Base-by-base conservation (phyloP, 768 basidiomycete species). In the Boletus pseudo-olivaceus region DNA sequence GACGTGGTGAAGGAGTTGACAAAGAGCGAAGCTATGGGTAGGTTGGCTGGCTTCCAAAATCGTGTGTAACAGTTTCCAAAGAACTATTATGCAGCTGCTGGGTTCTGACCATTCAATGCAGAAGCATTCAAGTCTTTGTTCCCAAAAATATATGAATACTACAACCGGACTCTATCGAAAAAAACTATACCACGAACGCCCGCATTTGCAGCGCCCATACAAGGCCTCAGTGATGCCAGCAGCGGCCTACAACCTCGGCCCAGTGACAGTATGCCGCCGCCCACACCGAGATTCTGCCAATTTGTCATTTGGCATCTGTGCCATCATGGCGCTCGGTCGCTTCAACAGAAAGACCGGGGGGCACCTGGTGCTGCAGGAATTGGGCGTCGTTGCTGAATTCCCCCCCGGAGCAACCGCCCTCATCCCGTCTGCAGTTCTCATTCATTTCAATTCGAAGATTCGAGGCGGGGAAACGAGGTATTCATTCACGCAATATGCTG, bases 401-500 rank as follows among this genome's bases (percentile, higher is more conserved):
- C 60, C 54, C 0, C 54, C 51, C 0, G 58, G 53, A 0, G 10
- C 49, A 0, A 61, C 54, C 0, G 23, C 27, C 0, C 37, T 56
- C 0, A 53, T 61, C 1, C 51, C 54, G 0, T 61, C 54, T 0
- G 48, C 51, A 0, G 5, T 56, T 2, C 0, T 61, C 1, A 61
- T 51, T 0, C 58, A 61, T 2, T 48, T 3, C 2, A 61, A 61
- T 3, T 14, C 37, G 0, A 43, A 9, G 0, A n/a, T 61, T 7
- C 5, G 0, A 0, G 14, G 20, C 3, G 41, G 41, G 0, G 47
- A 53, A 9, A 44, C 1, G 0, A 23, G 59, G 29, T 61, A 53
- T 6, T 61, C 40, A 0, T 53, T 61, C n/a, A 61, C 51, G 0
- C 54, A 61, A 3, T 61, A 61, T 7, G 40, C 45, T 0, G 8